Conservation (phyloP, 441 rosid genomes). For the Erysimum cheiri region DNA sequence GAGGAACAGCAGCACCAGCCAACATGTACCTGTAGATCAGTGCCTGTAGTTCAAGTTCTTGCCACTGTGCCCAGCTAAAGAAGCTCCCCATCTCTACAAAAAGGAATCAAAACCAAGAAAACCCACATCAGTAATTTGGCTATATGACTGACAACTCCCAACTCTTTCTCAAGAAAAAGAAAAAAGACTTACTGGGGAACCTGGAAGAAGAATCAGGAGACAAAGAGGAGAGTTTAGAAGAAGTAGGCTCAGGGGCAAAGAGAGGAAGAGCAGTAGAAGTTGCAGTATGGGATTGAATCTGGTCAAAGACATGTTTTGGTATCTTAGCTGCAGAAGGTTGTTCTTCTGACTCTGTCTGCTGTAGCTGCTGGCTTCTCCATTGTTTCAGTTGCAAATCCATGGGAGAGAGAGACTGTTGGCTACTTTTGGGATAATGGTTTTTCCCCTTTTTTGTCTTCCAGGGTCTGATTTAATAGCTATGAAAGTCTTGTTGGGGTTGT, state of each 20-base stretch:
- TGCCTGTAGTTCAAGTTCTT: conserved; percentile 94
- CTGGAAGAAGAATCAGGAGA: conserved; percentile 60
- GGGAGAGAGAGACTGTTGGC: conserved; percentile 42
- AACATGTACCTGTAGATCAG: conserved; percentile 88
- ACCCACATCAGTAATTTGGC: neutral
- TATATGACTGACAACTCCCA: neutral
- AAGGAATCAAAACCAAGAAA: conserved; percentile 8
- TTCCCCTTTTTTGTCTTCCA: conserved; percentile 4
- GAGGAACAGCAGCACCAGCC: conserved; percentile 81
- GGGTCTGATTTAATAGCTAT: conserved; percentile 24
- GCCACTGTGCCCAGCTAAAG: conserved; percentile 88
- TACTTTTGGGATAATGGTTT: conserved; percentile 39
- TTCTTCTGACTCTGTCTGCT: conserved; percentile 64
- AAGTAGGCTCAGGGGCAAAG: conserved; percentile 61
- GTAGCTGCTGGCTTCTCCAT: conserved; percentile 69
- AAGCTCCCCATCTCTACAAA: conserved; percentile 67
- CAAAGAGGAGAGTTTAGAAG: conserved; percentile 59
- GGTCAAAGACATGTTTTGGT: conserved; percentile 63
- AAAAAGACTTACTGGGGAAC: conserved; percentile 55
- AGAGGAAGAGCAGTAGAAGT: conserved; percentile 63
- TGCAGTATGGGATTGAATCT: conserved; percentile 42
- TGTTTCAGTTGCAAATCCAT: conserved; percentile 95
- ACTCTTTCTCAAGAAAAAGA: neutral
- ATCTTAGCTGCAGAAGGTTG: conserved; percentile 64
- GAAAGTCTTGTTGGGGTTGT: conserved; percentile 39